Percentiles rank a stretch among this genome's conserved stretches.
Evolutionary conservation across 2,329 filamentous ascomycete species (phyloP).

Genomic region (Exophiala oligosperma): DNA sequence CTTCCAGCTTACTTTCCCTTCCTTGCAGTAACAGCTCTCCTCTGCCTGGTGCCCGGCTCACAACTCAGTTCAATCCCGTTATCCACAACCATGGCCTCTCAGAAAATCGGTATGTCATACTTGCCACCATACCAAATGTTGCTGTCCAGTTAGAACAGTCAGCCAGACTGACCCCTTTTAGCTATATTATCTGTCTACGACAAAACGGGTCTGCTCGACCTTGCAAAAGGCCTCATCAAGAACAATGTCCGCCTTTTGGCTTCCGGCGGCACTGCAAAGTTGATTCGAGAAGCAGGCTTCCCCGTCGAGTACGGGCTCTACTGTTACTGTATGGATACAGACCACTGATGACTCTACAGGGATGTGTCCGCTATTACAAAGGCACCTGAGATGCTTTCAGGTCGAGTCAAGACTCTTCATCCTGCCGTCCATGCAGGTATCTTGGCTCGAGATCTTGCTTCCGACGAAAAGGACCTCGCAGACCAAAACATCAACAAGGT

Average conservation of each 20-base stretch:
- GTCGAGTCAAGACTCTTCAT: constrained; percentile 92
- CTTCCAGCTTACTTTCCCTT: background rate
- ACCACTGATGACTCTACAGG: constrained; percentile 48
- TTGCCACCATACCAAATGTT: background rate
- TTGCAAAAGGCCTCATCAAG: constrained; percentile 86
- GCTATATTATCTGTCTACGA: constrained; percentile 98
- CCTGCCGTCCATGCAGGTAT: constrained; percentile 84
- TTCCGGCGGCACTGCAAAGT: constrained; percentile 89
- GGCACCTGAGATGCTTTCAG: constrained; percentile 94
- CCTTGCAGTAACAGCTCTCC: background rate
- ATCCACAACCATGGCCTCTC: constrained; percentile 13
- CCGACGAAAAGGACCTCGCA: constrained; percentile 94
- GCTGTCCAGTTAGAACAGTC: background rate
- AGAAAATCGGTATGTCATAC: constrained; percentile 24
- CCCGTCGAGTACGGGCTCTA: constrained; percentile 71
- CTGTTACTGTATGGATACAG: background rate
- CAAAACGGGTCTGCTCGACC: constrained; percentile 92
- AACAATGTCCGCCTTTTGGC: constrained; percentile 90
- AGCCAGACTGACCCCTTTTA: constrained; percentile 27
- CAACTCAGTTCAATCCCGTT: background rate
- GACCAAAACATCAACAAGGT: constrained; percentile 95
- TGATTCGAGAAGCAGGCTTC: constrained; percentile 96
- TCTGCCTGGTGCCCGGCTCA: background rate
- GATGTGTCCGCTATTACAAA: constrained; percentile 97
- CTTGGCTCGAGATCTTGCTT: constrained; percentile 87